phyloP scores from a whole-genome alignment of 1,284 basidiomycete species.

The Melanopsichium pennsylvanicum region DNA sequence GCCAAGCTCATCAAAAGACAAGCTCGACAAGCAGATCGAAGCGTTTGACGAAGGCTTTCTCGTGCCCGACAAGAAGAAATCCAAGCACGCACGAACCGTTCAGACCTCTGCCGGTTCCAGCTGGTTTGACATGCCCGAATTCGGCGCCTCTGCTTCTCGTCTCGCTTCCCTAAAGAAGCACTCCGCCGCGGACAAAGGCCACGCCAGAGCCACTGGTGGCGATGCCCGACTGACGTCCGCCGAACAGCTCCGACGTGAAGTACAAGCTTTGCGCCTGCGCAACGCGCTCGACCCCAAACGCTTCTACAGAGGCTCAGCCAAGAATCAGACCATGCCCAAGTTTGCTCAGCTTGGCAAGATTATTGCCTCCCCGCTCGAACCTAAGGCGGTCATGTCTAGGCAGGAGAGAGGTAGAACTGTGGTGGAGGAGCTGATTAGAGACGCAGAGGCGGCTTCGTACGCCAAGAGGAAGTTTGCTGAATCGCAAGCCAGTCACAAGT shows the following conservation, averaged over 20 bases:
- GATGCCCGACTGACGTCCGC: conserved; percentile 57
- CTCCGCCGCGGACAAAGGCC: conserved; percentile 35
- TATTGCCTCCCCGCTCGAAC: conserved; percentile 80
- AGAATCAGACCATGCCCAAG: conserved; percentile 73
- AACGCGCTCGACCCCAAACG: conserved; percentile 95
- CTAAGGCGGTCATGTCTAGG: conserved; percentile 75
- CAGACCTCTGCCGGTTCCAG: conserved; percentile 74
- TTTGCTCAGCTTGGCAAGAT: conserved; percentile 90
- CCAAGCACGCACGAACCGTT: conserved; percentile 34
- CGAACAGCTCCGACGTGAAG: conserved; percentile 81
- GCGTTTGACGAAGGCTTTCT: conserved; percentile 21
- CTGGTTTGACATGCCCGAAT: conserved; percentile 92
- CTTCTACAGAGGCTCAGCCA: conserved; percentile 86
- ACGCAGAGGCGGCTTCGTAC: conserved; percentile 83
- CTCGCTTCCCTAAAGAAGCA: conserved; percentile 34
- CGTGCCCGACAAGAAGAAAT: conserved; percentile 22
- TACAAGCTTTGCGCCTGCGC: conserved; percentile 87
- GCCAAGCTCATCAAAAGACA: conserved; percentile 8
- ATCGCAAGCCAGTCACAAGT: conserved; percentile 36
- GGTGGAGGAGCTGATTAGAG: conserved; percentile 86
- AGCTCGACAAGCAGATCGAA: conserved; percentile 43
- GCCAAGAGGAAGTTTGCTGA: conserved; percentile 94
- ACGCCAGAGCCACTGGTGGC: conserved; percentile 43
- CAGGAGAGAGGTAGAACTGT: conserved; percentile 79
- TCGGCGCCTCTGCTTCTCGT: conserved; percentile 63